Evolutionary conservation across 805 yeast species (phyloP).

Genomic region (Komagataella mondaviorum): DNA sequence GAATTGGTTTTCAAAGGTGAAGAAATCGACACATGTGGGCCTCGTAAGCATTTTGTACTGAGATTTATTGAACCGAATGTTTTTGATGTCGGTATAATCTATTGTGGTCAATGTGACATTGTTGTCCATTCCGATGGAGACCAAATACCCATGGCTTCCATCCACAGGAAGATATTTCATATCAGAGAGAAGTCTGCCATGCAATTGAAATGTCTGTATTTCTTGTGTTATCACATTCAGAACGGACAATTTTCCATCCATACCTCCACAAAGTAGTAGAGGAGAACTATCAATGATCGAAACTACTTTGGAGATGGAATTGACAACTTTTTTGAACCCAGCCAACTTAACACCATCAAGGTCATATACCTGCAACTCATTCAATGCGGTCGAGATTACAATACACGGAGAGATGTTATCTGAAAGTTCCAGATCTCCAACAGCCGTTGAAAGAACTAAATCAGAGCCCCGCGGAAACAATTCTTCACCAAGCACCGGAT

Average conservation of each 20-base stretch:
- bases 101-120: slow-evolving; percentile 23
- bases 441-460: neutral
- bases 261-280: slow-evolving; percentile 15
- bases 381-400: neutral
- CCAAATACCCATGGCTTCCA: slow-evolving; percentile 19
- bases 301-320: slow-evolving; percentile 1
- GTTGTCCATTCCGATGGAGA: slow-evolving; percentile 51
- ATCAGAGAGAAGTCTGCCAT: slow-evolving; percentile 15
- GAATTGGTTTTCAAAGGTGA: slow-evolving; percentile 15
- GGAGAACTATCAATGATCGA: slow-evolving; percentile 9
- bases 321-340: neutral
- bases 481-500: neutral
- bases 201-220: slow-evolving; percentile 10
- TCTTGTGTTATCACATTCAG: slow-evolving; percentile 2
- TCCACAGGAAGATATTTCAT: slow-evolving; percentile 7
- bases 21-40: slow-evolving; percentile 36
- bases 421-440: neutral
- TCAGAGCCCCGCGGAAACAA: neutral
- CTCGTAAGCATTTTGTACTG: slow-evolving; percentile 27
- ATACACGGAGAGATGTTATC: neutral
- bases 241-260: slow-evolving; percentile 16
- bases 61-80: slow-evolving; percentile 7
- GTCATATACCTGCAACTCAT: neutral
- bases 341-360: neutral
- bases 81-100: slow-evolving; percentile 6